A percentile compares a stretch with the other conserved stretches of the same genome.
Evolutionary conservation across 2,329 filamentous ascomycete species (phyloP).

Genomic region (Hirsutella minnesotensis): DNA sequence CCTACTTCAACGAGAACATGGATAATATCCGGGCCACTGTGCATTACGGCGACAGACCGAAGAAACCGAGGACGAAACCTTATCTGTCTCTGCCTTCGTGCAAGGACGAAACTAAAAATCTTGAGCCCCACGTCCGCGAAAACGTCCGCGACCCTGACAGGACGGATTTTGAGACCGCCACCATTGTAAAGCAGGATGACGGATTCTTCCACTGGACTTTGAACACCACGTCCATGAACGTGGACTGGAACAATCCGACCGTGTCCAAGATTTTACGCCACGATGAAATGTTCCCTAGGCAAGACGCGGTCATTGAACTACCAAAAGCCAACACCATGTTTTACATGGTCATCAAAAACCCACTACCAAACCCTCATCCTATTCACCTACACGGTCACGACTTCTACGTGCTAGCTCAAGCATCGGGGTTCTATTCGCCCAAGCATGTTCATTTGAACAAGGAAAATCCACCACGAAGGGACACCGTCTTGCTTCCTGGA

Average conservation of each 20-base stretch:
- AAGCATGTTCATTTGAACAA: too few species aligned
- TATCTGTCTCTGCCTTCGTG: neutral
- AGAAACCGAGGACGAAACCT: neutral
- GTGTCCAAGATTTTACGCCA: slow-evolving; percentile 10
- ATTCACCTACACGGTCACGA: slow-evolving; percentile 26
- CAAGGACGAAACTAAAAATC: neutral
- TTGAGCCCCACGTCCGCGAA: neutral
- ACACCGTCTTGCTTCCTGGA: slow-evolving; percentile 34
- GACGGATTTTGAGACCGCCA: too few species aligned
- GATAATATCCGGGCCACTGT: neutral
- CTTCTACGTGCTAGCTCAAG: slow-evolving; percentile 16
- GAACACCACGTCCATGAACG: slow-evolving; percentile 19
- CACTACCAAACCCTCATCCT: slow-evolving; percentile 15
- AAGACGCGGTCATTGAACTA: too few species aligned
- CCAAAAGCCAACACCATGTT: slow-evolving; percentile 14
- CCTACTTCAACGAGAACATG: neutral
- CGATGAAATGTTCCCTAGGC: too few species aligned
- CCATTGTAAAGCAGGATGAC: too few species aligned
- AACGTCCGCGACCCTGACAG: neutral
- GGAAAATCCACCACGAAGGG: slow-evolving; percentile 37
- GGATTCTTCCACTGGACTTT: neutral
- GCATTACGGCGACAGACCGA: neutral
- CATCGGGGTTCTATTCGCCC: too few species aligned
- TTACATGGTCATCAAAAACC: slow-evolving; percentile 16
- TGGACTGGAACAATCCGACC: slow-evolving; percentile 20